Percentiles rank a stretch among this genome's conserved stretches.
phyloP scores from a whole-genome alignment of 73 alveolate genomes.

The Durusdinium trenchii region DNA sequence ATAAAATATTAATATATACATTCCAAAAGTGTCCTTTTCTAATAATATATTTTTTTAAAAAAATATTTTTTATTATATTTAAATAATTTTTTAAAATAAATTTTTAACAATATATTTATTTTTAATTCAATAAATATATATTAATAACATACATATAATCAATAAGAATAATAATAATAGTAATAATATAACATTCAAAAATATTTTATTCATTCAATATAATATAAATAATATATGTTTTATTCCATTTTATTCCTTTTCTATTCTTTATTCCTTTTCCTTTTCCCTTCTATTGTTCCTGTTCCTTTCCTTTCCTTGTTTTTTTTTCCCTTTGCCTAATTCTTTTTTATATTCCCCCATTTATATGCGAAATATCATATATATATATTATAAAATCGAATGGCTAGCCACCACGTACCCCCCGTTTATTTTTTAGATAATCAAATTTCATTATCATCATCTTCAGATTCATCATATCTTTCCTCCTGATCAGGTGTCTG shows the following conservation, averaged over 20 bases:
- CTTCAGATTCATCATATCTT: background rate
- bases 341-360: background rate
- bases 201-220: background rate
- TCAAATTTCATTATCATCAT: background rate
- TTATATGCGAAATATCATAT: background rate
- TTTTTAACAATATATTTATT: background rate
- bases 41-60: background rate
- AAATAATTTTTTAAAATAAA: background rate
- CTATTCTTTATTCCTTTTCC: background rate
- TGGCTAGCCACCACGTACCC: background rate
- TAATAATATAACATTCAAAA: background rate
- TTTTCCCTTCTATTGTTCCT: background rate
- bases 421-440: background rate
- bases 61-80: background rate
- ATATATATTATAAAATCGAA: background rate
- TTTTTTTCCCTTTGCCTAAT: background rate
- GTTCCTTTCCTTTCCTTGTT: background rate
- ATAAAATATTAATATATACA: background rate
- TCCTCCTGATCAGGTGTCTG: background rate
- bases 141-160: background rate
- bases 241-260: background rate
- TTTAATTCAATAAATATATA: background rate
- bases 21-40: background rate
- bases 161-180: background rate
- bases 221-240: background rate